Conservation (phyloP, 805 yeast species). For the Komagataella ulmi region DNA sequence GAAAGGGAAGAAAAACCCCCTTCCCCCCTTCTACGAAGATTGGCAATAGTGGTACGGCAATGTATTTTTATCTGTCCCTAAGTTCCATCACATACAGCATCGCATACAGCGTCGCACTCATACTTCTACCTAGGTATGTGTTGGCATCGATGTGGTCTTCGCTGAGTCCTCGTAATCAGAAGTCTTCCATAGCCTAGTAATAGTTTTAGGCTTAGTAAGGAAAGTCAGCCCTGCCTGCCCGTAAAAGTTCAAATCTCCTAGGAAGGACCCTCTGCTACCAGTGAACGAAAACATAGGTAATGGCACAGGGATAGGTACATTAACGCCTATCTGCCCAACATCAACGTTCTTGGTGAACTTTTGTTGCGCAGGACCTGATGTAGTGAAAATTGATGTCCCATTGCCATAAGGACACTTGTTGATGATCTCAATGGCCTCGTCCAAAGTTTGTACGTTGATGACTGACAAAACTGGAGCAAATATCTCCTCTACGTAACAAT, state of each 20-base stretch:
- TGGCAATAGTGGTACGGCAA: too few species aligned
- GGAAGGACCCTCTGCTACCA: conserved; percentile 62
- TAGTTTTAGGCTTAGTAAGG: conserved; percentile 65
- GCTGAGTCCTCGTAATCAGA: conserved; percentile 31
- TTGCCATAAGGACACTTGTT: conserved; percentile 52
- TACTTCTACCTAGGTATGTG: conserved; percentile 24
- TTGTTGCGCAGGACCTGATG: conserved; percentile 57
- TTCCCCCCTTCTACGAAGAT: too few species aligned
- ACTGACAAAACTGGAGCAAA: conserved; percentile 66
- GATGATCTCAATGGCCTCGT: conserved; percentile 53
- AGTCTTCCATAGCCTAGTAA: conserved; percentile 54
- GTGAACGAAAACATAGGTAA: conserved; percentile 74
- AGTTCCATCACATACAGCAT: too few species aligned
- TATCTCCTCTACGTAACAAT: conserved; percentile 61
- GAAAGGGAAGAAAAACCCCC: too few species aligned
- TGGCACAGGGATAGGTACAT: conserved; percentile 74
- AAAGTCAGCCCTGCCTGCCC: conserved; percentile 66
- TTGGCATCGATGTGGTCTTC: conserved; percentile 59
- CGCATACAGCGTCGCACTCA: neutral
- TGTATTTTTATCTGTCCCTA: too few species aligned
- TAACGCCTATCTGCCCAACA: conserved; percentile 68
- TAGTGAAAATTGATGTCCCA: conserved; percentile 59
- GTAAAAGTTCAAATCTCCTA: conserved; percentile 70
- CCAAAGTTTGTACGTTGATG: conserved; percentile 47
- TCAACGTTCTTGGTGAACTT: conserved; percentile 56